A percentile compares a stretch with the other conserved stretches of the same genome.
These are phyloP conservation scores for Priceomyces melissophilus DNA, from an alignment of 805 yeast species.

Conservation along the genomic window DNA sequence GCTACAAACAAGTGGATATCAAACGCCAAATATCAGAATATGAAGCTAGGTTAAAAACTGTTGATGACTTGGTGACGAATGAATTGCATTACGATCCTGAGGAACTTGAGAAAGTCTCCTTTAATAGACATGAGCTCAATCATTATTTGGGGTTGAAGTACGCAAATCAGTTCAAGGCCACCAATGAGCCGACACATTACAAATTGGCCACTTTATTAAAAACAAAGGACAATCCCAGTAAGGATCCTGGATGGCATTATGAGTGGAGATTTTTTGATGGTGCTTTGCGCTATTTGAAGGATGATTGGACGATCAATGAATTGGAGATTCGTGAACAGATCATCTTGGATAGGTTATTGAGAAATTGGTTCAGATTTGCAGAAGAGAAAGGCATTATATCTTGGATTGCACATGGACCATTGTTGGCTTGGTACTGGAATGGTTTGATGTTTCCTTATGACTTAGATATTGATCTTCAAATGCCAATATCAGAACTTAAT, in stretches of 20 bases:
- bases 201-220: conserved; percentile 24
- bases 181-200: conserved; percentile 35
- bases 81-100: conserved; percentile 10
- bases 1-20: conserved; percentile 21
- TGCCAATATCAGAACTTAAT: conserved; percentile 20
- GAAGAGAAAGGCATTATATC: conserved; percentile 20
- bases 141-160: conserved; percentile 22
- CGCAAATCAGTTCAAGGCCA: conserved; percentile 11
- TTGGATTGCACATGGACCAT: conserved; percentile 25
- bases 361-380: conserved; percentile 23
- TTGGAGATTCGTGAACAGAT: conserved; percentile 18
- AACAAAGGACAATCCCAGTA: conserved; percentile 18
- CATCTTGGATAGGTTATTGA: conserved; percentile 17
- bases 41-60: conserved; percentile 11
- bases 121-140: conserved; percentile 16
- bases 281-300: conserved; percentile 41
- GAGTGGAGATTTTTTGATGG: conserved; percentile 60
- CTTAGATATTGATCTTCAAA: conserved; percentile 22
- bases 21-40: conserved; percentile 22
- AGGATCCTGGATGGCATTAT: conserved; percentile 51
- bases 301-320: conserved; percentile 25
- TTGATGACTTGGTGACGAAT: conserved; percentile 11
- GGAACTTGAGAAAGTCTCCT: conserved; percentile 7
- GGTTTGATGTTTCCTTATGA: conserved; percentile 24
- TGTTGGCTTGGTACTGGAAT: conserved; percentile 25